Percentiles rank a stretch among this genome's conserved stretches.
phyloP scores from a whole-genome alignment of 768 basidiomycete genomes.

The Strobilomyces confusus region DNA sequence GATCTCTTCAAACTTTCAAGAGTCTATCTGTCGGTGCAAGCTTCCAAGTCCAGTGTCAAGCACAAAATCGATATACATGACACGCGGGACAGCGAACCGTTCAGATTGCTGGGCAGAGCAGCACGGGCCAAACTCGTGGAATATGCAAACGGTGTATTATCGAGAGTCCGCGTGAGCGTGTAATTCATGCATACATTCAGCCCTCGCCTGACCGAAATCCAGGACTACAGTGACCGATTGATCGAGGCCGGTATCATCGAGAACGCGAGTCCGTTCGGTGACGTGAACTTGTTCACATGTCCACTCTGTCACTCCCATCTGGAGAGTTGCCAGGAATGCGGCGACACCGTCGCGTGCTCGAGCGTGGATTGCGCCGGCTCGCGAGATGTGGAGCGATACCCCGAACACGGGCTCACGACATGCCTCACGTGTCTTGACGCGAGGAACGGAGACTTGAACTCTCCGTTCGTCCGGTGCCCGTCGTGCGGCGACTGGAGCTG shows the following conservation, averaged over 20 bases:
- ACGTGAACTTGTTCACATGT: slow-evolving; percentile 2
- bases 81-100: no score
- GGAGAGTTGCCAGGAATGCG: background rate
- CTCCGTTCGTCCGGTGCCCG: background rate
- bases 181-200: background rate
- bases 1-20: background rate
- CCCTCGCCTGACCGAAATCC: background rate
- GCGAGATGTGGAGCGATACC: background rate
- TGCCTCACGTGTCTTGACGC: background rate
- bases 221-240: background rate
- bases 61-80: background rate
- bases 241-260: background rate
- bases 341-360: background rate
- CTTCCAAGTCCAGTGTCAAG: background rate
- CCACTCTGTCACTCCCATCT: background rate
- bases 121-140: background rate
- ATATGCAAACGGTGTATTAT: background rate
- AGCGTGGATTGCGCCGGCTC: background rate
- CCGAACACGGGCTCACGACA: background rate
- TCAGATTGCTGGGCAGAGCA: no score
- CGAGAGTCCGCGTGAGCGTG: background rate
- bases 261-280: background rate
- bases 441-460: no score
- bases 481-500: slow-evolving; percentile 1
- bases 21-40: background rate